Conservation (phyloP, 208 protist genomes). For the Novymonas esmeraldas region DNA sequence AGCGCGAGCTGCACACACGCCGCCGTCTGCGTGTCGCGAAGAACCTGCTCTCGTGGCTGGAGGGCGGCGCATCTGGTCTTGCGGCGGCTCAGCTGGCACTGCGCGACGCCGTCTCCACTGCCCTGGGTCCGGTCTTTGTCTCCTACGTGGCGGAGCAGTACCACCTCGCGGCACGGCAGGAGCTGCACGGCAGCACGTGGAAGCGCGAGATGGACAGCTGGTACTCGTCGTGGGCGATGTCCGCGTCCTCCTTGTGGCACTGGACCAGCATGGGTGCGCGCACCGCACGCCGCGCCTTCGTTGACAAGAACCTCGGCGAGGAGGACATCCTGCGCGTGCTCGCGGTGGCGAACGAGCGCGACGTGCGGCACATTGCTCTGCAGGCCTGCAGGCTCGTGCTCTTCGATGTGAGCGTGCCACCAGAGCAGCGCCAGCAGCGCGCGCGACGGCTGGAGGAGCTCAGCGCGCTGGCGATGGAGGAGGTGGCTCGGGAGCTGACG, state of each 20-base stretch:
- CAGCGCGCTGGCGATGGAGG: constrained; percentile 28
- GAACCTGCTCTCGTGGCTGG: constrained; percentile 42
- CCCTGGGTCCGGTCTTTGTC: constrained; percentile 42
- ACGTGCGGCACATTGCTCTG: constrained; percentile 44
- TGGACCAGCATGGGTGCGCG: constrained; percentile 20
- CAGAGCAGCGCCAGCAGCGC: constrained; percentile 26
- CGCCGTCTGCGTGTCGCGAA: constrained; percentile 54
- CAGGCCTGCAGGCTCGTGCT: constrained; percentile 48
- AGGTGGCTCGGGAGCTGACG: constrained; percentile 32
- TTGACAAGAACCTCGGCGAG: constrained; percentile 33
- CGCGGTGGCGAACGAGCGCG: constrained; percentile 31
- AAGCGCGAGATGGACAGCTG: constrained; percentile 56
- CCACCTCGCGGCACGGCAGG: constrained; percentile 41
- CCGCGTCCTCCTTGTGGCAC: constrained; percentile 30
- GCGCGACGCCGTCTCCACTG: constrained; percentile 55
- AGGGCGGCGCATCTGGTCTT: constrained; percentile 26
- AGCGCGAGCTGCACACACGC: constrained; percentile 35
- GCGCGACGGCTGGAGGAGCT: constrained; percentile 33
- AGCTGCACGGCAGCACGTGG: constrained; percentile 31
- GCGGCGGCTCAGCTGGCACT: constrained; percentile 21
- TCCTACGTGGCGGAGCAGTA: constrained; percentile 61
- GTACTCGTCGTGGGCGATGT: constrained; percentile 32
- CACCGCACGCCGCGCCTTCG: constrained; percentile 23
- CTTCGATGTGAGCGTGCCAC: constrained; percentile 43
- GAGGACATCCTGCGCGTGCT: constrained; percentile 43